Percentiles rank a stretch among this genome's conserved stretches.
Evolutionary conservation across 805 yeast genomes (phyloP).

Genomic region (Kazachstania viticola): DNA sequence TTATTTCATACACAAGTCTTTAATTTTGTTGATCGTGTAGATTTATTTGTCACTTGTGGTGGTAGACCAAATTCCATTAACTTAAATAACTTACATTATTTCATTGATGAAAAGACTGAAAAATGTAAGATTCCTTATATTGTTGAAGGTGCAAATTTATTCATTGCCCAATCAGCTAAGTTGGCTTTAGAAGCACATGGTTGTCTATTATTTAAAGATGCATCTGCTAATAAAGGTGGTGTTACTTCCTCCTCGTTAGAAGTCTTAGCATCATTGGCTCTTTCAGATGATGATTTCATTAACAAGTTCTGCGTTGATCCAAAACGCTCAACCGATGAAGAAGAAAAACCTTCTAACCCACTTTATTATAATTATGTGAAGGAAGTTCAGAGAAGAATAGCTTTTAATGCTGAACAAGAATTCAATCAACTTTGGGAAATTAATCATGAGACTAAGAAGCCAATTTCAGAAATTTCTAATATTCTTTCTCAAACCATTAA

Average conservation of each 20-base stretch:
- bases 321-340: conserved; percentile 8
- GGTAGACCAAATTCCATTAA: conserved; percentile 97
- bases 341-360: conserved; percentile 2
- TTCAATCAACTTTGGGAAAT: conserved; percentile 81
- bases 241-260: conserved; percentile 94
- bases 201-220: conserved; percentile 80
- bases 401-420: conserved; percentile 69
- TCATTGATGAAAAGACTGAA: conserved; percentile 68
- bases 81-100: conserved; percentile 61
- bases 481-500: conserved; percentile 73
- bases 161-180: conserved; percentile 91
- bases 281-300: conserved; percentile 75
- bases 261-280: conserved; percentile 86
- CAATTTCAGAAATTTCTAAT: conserved; percentile 65
- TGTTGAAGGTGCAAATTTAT: conserved; percentile 96
- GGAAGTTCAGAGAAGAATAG: conserved; percentile 68
- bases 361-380: conserved; percentile 77
- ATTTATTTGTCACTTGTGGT: conserved; percentile 95
- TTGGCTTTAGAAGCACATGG: conserved; percentile 79
- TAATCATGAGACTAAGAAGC: conserved; percentile 48
- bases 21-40: conserved; percentile 53
- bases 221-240: conserved; percentile 97
- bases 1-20: conserved; percentile 69
- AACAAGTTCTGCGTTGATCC: conserved; percentile 50
- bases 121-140: conserved; percentile 70